A percentile compares a stretch with the other conserved stretches of the same genome.
Conservation (phyloP, 2,329 filamentous ascomycete species). For the Hymenoscyphus scutula region DNA sequence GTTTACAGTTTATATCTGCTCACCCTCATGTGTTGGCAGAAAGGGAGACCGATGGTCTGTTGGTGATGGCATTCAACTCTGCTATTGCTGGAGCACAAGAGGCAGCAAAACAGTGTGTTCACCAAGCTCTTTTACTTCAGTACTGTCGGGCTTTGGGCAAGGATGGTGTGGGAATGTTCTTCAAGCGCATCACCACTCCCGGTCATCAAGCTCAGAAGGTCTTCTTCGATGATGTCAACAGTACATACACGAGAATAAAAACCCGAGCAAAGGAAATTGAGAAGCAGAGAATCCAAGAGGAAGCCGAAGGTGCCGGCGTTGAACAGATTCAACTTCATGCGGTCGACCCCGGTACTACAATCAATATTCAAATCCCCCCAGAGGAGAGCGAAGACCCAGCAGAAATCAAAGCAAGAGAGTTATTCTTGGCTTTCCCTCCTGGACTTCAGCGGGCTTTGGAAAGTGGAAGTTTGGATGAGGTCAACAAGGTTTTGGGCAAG, state of each 20-base stretch:
- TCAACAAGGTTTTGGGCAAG: constrained; percentile 82
- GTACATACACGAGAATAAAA: constrained; percentile 80
- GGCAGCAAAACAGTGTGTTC: constrained; percentile 82
- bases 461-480: constrained; percentile 83
- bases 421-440: constrained; percentile 81
- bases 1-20: constrained; percentile 72
- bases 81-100: constrained; percentile 74
- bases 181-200: constrained; percentile 88
- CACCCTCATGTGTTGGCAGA: constrained; percentile 79
- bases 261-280: constrained; percentile 55
- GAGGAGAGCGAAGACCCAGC: constrained; percentile 64
- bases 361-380: constrained; percentile 81
- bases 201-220: constrained; percentile 88
- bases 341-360: constrained; percentile 87
- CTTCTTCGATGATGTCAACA: constrained; percentile 89
- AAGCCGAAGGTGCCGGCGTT: constrained; percentile 59
- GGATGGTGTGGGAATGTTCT: constrained; percentile 89
- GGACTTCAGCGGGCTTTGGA: constrained; percentile 80
- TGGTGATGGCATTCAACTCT: constrained; percentile 88
- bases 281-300: constrained; percentile 51
- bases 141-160: constrained; percentile 89
- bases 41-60: constrained; percentile 83
- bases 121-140: constrained; percentile 88
- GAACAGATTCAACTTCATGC: constrained; percentile 98
- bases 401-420: constrained; percentile 61